Percentiles rank a stretch among this genome's conserved stretches.
phyloP scores from a whole-genome alignment of 352 stramenopile species.

The Phytophthora europaea region DNA sequence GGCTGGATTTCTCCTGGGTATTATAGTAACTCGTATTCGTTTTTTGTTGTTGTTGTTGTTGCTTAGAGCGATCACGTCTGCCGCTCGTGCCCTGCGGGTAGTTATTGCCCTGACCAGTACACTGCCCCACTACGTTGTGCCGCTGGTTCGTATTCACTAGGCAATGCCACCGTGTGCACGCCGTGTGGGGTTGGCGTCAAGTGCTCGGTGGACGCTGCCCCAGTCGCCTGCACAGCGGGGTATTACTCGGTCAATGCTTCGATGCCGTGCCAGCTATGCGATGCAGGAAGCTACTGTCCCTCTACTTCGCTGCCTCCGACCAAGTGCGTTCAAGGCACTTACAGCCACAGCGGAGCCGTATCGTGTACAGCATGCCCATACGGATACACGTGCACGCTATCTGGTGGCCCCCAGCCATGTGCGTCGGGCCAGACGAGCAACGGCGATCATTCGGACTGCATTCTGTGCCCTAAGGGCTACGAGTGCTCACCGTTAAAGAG shows the following conservation, averaged over 20 bases:
- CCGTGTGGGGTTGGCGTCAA: constrained; percentile 58
- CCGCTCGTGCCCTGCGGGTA: constrained; percentile 51
- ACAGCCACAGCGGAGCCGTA: constrained; percentile 48
- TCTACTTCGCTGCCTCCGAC: constrained; percentile 36
- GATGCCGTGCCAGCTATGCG: constrained; percentile 37
- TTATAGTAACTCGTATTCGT: constrained; percentile 3
- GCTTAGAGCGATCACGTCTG: constrained; percentile 46
- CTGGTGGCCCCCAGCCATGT: constrained; percentile 44
- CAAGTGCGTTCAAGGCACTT: constrained; percentile 47
- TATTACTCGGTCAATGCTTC: constrained; percentile 42
- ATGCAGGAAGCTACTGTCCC: constrained; percentile 51
- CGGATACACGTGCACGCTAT: constrained; percentile 51
- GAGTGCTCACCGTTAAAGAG: constrained; percentile 44
- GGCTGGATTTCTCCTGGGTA: not conserved
- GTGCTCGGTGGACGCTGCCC: constrained; percentile 41
- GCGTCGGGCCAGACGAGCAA: constrained; percentile 53
- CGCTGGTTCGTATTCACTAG: constrained; percentile 58
- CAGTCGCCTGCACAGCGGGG: constrained; percentile 36
- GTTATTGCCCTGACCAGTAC: constrained; percentile 41
- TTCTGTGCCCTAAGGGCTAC: constrained; percentile 55
- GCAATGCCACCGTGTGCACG: constrained; percentile 44
- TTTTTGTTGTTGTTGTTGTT: constrained; percentile 14
- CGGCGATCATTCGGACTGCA: constrained; percentile 52
- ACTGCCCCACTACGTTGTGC: constrained; percentile 27
- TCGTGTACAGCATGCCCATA: constrained; percentile 56